phyloP scores from a whole-genome alignment of 257 asterid genomes.

The Oldenlandia corymbosa region DNA sequence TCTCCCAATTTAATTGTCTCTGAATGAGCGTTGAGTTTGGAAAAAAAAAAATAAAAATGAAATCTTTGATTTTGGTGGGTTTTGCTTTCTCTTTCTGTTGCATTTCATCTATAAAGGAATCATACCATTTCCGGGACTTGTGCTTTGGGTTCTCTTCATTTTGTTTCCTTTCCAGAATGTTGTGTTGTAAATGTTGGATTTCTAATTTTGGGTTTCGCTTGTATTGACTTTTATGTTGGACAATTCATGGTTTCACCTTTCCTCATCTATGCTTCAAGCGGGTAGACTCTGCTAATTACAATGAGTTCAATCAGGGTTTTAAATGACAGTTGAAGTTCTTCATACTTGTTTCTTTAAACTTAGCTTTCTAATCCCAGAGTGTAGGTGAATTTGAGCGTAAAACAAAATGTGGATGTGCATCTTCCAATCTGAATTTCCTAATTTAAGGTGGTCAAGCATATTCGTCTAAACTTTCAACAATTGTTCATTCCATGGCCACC shows the following conservation, averaged over 20 bases:
- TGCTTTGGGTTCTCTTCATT: not conserved
- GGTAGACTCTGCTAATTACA: not conserved
- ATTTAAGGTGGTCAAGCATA: not conserved
- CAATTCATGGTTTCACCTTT: not conserved
- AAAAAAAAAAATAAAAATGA: too few species aligned
- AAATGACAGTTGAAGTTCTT: not conserved
- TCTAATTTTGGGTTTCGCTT: slow-evolving; percentile 10
- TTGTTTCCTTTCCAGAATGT: not conserved
- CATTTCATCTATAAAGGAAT: not conserved
- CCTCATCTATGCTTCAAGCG: not conserved
- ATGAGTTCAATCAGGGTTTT: not conserved
- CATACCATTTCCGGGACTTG: not conserved
- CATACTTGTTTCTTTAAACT: not conserved
- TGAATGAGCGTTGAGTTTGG: not conserved
- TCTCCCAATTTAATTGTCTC: not conserved
- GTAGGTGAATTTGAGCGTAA: not conserved
- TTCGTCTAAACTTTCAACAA: not conserved
- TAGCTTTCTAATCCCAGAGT: not conserved
- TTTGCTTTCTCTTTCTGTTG: not conserved
- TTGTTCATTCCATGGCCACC: not conserved
- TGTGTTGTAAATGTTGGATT: slow-evolving; percentile 1
- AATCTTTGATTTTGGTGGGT: too few species aligned
- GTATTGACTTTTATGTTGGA: not conserved
- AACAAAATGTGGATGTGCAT: not conserved
- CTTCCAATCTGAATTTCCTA: not conserved